Evolutionary conservation across 2,329 filamentous ascomycete species (phyloP), one percentile per base, ranked within the genome.

Genomic region (Cladosporium sp.): DNA sequence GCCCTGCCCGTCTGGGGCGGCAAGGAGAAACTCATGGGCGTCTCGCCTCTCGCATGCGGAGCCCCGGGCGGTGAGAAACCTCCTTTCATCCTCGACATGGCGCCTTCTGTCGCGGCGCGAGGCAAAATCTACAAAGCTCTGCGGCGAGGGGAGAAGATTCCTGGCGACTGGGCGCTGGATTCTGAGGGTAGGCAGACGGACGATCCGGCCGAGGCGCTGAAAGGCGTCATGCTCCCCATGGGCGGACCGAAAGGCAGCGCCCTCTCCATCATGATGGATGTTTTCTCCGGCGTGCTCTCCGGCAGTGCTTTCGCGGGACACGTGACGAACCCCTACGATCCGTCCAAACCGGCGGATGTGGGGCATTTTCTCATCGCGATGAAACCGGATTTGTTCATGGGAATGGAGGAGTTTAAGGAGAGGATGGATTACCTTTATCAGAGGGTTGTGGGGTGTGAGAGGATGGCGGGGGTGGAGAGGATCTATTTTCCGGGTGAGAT

Each of bases 221-320:
- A 81, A 29, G 87, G 87, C 1, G 85, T 91, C 3, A 92, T 93
- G 88, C 69, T 92, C 16, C 87, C 88, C 0, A 90, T 93, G 85
- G 87, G 87, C 2, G 88, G 88, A 0, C 86, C 88, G 0, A 93
- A 93, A 66, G 88, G 88, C 0, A 87, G 84, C 2, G 88, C 79
- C 0, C 66, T 93, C 35, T 73, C 85, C 0, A 80, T 93, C 49
- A 92, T 62, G 62, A 93, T 93, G 88, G 87, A 93, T 62, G 85
- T 94, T 2, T 92, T 93, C 62, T 90, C 86, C 0, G 88, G 87
- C 0, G 84, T 87, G 0, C 61, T 93, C 0, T 88, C 85, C 0
- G 88, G 87, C 0, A 84, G 83, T 27, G 86, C 86, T 0, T 93
- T 88, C 67, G 88, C 86, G 0, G 87, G 87, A 0, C 75, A 86